Evolutionary conservation across 176 grass and related monocot genomes (phyloP).

Genomic region (Carex pumila): DNA sequence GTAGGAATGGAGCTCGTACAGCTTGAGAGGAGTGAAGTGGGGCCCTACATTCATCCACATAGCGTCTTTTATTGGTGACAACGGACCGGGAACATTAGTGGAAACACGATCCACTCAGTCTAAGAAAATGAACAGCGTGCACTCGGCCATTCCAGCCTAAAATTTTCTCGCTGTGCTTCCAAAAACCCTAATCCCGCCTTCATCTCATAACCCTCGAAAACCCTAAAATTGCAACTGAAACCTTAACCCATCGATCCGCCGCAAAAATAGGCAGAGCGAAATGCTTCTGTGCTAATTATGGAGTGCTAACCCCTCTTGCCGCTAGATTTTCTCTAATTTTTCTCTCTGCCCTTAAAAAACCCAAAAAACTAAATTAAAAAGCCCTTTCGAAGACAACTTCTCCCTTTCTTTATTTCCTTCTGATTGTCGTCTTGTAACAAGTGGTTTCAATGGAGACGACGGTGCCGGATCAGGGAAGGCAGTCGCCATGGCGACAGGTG

Average conservation of each 20-base stretch:
- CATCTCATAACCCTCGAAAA: conserved; percentile 18
- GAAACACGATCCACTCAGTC: not conserved
- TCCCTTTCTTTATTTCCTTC: not conserved
- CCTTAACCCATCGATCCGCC: conserved; percentile 14
- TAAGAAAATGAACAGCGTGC: conserved; percentile 9
- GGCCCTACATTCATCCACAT: not conserved
- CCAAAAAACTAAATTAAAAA: conserved; percentile 1
- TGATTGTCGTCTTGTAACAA: not conserved
- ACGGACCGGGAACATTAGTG: not conserved
- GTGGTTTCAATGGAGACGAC: conserved; percentile 4
- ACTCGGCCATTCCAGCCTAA: not conserved
- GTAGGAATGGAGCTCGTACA: not conserved
- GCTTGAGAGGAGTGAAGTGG: not conserved
- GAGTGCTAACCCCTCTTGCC: not conserved
- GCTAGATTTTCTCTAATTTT: not conserved
- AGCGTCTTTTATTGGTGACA: not conserved
- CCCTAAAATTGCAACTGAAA: conserved; percentile 20
- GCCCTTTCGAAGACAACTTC: not conserved
- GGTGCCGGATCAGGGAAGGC: conserved; percentile 21
- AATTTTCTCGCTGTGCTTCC: not conserved
- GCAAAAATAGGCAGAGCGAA: conserved; percentile 3
- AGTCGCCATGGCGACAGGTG: conserved; percentile 20
- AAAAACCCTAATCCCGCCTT: conserved; percentile 30
- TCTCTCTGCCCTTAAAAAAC: not conserved
- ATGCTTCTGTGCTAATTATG: conserved; percentile 21